Evolutionary conservation across 306 rosid genomes (phyloP).

Genomic region (Malus asiatica): DNA sequence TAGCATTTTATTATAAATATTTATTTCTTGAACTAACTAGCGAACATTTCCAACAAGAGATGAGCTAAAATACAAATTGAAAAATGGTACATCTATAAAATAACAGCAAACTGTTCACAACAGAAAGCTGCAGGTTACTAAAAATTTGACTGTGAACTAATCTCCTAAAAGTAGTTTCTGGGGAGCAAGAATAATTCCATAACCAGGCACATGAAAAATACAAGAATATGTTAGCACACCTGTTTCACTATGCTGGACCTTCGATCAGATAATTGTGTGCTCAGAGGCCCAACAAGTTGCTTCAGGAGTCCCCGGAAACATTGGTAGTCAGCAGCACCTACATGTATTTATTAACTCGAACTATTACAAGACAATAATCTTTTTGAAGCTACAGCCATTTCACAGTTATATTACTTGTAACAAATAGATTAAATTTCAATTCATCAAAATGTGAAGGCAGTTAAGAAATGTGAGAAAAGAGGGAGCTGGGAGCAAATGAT

Average conservation of each 20-base stretch:
- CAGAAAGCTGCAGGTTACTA: not conserved
- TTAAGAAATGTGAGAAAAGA: not conserved
- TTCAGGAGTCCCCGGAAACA: conserved; percentile 79
- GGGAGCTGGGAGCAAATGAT: not conserved
- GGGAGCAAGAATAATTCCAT: conserved; percentile 7
- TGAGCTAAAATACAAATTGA: not conserved
- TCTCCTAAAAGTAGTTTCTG: not conserved
- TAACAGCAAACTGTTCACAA: not conserved
- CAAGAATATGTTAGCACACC: conserved; percentile 36
- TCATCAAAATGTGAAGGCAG: not conserved
- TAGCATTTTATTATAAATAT: not conserved
- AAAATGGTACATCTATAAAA: not conserved
- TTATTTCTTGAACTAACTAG: not conserved
- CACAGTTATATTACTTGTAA: not conserved
- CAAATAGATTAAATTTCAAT: not conserved
- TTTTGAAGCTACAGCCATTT: not conserved
- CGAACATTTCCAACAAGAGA: not conserved
- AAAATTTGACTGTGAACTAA: conserved; percentile 1
- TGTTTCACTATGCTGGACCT: conserved; percentile 98
- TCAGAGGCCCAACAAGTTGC: conserved; percentile 91
- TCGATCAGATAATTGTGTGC: conserved; percentile 86
- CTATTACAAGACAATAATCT: not conserved
- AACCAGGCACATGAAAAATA: conserved; percentile 9
- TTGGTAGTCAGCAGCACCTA: conserved; percentile 87
- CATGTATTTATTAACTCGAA: not conserved